A percentile compares a stretch with the other conserved stretches of the same genome.
Evolutionary conservation across 306 rosid genomes (phyloP).

Genomic region (Vachellia pachyceras): DNA sequence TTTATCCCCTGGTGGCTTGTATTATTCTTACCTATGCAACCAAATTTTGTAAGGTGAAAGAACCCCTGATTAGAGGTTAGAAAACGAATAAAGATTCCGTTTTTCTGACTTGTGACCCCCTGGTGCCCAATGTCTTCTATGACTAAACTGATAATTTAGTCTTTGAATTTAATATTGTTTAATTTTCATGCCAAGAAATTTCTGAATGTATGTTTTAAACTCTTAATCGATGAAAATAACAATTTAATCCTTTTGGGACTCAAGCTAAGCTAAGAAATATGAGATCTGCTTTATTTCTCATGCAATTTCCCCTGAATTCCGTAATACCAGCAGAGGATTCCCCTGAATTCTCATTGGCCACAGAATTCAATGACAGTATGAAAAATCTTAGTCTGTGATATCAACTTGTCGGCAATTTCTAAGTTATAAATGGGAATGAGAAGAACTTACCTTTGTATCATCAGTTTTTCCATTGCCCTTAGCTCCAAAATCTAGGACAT

Average conservation of each 20-base stretch:
- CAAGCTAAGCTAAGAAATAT: not conserved
- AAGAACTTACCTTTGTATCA: constrained; percentile 77
- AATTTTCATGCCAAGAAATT: not conserved
- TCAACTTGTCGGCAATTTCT: constrained; percentile 3
- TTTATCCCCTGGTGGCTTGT: not conserved
- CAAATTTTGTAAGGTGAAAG: not conserved
- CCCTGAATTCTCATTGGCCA: constrained; percentile 34
- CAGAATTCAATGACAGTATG: constrained; percentile 27
- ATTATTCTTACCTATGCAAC: not conserved
- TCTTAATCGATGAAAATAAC: not conserved
- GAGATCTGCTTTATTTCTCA: constrained; percentile 37
- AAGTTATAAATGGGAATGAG: constrained; percentile 18
- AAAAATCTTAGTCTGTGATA: constrained; percentile 16
- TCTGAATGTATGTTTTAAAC: not conserved
- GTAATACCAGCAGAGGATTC: not conserved
- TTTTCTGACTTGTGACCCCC: not conserved
- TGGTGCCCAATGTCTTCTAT: not conserved
- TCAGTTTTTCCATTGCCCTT: constrained; percentile 81
- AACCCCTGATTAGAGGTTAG: not conserved
- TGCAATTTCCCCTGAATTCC: constrained; percentile 3
- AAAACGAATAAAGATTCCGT: not conserved
- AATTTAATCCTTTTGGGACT: not conserved
- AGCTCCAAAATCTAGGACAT: constrained; percentile 91
- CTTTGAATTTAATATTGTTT: not conserved
- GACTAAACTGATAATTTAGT: not conserved